phyloP scores from a whole-genome alignment of 1,284 basidiomycete genomes.

The Apiotrichum siamense region DNA sequence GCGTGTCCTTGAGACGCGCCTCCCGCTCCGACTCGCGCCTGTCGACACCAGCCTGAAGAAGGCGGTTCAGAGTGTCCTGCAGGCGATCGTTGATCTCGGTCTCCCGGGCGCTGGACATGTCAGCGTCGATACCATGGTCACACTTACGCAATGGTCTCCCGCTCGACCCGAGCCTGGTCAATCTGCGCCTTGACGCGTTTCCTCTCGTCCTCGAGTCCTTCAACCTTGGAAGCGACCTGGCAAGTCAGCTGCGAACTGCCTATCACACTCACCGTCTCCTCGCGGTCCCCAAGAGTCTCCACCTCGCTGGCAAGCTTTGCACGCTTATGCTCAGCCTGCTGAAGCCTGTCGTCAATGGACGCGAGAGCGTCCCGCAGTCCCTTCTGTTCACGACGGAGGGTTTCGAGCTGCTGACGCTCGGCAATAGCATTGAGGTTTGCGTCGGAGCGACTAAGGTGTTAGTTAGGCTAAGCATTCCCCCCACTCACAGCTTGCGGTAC shows the following conservation, averaged over 20 bases:
- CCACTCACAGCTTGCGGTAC: slow-evolving; percentile 75
- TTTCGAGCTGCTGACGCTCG: slow-evolving; percentile 81
- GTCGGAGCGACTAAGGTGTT: slow-evolving; percentile 20
- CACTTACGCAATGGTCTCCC: slow-evolving; percentile 33
- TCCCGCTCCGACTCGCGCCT: slow-evolving; percentile 81
- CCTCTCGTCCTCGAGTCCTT: slow-evolving; percentile 48
- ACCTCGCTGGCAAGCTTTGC: slow-evolving; percentile 61
- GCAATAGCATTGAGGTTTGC: slow-evolving; percentile 72
- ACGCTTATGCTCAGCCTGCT: slow-evolving; percentile 60
- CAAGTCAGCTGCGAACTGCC: slow-evolving; percentile 8
- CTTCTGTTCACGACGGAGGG: slow-evolving; percentile 75
- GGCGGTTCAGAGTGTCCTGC: slow-evolving; percentile 70
- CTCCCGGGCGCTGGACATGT: slow-evolving; percentile 66
- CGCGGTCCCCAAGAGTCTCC: slow-evolving; percentile 54
- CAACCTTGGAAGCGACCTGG: slow-evolving; percentile 44
- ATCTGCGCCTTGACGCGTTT: slow-evolving; percentile 36
- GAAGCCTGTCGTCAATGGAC: slow-evolving; percentile 55
- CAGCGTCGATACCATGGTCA: background rate
- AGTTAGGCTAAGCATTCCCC: background rate
- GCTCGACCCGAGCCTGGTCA: slow-evolving; percentile 36
- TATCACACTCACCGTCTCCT: slow-evolving; percentile 52
- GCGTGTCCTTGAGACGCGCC: slow-evolving; percentile 73
- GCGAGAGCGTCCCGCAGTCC: slow-evolving; percentile 59
- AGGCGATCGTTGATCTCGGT: slow-evolving; percentile 87
- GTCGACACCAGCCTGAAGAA: slow-evolving; percentile 82